Conservation (phyloP, 441 rosid genomes). For the Eugenia klotzschiana region DNA sequence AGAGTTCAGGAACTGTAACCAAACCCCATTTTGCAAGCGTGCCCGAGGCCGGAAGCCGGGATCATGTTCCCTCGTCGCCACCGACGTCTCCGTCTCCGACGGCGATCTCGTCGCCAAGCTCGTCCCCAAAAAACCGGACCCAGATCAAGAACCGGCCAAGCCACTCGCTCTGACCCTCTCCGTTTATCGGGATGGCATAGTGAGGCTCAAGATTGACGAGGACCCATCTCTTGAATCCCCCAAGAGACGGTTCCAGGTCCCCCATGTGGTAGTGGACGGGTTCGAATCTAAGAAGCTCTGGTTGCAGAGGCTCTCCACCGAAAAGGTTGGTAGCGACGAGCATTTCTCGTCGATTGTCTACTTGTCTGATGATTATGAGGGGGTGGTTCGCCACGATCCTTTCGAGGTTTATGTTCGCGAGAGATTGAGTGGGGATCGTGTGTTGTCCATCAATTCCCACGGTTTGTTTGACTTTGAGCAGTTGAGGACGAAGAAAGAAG, state of each 20-base stretch:
- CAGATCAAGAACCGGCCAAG: slow-evolving; percentile 21
- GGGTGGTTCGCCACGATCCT: slow-evolving; percentile 70
- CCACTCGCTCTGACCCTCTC: slow-evolving; percentile 66
- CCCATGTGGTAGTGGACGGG: slow-evolving; percentile 55
- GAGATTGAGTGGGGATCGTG: slow-evolving; percentile 27
- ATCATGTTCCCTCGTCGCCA: slow-evolving; percentile 28
- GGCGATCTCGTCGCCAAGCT: slow-evolving; percentile 78
- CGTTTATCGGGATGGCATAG: slow-evolving; percentile 46
- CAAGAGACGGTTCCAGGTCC: slow-evolving; percentile 70
- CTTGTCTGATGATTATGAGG: slow-evolving; percentile 60
- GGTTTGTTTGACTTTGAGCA: slow-evolving; percentile 89
- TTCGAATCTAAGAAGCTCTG: slow-evolving; percentile 61
- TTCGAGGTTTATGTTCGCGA: slow-evolving; percentile 70
- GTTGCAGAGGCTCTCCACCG: slow-evolving; percentile 38
- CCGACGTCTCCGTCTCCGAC: slow-evolving; percentile 41
- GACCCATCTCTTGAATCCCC: slow-evolving; percentile 43
- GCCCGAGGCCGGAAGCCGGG: slow-evolving; percentile 74
- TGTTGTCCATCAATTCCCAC: slow-evolving; percentile 66
- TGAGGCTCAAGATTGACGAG: slow-evolving; percentile 75
- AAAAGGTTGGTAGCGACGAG: slow-evolving; percentile 38
- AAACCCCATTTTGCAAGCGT: slow-evolving; percentile 94
- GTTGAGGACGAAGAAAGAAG: slow-evolving; percentile 49
- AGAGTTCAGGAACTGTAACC: slow-evolving; percentile 88
- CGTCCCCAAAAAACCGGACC: slow-evolving; percentile 11
- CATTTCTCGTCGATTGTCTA: slow-evolving; percentile 46